Conservation (phyloP, 208 protist genomes). For the Leishmania amazonensis region DNA sequence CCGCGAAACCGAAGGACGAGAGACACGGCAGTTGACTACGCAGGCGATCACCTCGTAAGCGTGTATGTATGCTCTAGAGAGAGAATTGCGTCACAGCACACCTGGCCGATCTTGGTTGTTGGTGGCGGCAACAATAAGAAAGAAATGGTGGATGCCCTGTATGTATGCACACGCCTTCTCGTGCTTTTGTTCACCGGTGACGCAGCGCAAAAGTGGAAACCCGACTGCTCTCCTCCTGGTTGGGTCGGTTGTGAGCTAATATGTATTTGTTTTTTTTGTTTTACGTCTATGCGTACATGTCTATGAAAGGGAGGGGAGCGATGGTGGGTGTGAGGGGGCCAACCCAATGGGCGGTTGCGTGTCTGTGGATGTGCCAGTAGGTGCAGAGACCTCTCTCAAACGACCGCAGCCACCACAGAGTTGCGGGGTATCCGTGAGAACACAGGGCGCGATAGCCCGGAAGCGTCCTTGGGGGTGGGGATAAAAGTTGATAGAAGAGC, state of each 20-base stretch:
- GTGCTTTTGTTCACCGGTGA: not conserved
- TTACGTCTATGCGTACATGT: conserved; percentile 8
- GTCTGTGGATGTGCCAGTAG: not conserved
- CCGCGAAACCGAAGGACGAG: not conserved
- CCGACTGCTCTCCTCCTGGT: not conserved
- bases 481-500: not conserved
- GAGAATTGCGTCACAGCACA: not conserved
- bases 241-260: not conserved
- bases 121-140: not conserved
- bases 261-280: not conserved
- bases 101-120: not conserved
- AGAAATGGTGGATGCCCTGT: not conserved
- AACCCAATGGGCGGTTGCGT: not conserved
- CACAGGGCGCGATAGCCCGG: not conserved
- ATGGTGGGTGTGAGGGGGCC: not conserved
- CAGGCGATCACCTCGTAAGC: not conserved
- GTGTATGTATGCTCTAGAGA: not conserved
- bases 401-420: not conserved
- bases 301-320: not conserved
- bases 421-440: not conserved
- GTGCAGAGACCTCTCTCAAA: not conserved
- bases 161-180: not conserved
- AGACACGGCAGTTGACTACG: not conserved
- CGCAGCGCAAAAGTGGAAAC: not conserved
- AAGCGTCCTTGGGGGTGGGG: not conserved